These are phyloP conservation scores for Catharanthus roseus DNA, from an alignment of 257 asterid genomes.

Conservation along the genomic window DNA sequence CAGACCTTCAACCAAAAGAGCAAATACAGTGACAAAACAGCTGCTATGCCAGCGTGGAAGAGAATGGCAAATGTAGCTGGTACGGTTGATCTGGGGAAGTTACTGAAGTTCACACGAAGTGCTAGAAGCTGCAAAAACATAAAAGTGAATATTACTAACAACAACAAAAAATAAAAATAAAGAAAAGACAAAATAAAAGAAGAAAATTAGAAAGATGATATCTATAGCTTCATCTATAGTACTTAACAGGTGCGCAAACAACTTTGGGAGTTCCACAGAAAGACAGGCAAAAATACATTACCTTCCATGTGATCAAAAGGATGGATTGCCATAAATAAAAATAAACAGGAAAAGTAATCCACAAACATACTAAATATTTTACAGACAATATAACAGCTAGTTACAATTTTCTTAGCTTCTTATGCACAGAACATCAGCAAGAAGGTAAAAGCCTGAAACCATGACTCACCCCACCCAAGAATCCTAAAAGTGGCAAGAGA, in stretches of 20 bases:
- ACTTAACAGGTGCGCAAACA: background rate
- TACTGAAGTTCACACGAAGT: constrained; percentile 75
- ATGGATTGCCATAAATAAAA: background rate
- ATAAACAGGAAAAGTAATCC: background rate
- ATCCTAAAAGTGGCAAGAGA: constrained; percentile 69
- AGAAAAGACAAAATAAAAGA: background rate
- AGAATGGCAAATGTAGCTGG: constrained; percentile 67
- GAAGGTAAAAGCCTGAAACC: constrained; percentile 9
- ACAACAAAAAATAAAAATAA: no score
- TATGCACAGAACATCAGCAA: background rate
- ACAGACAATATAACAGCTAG: background rate
- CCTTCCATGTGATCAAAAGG: no score
- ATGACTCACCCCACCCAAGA: constrained; percentile 75
- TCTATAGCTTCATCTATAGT: background rate
- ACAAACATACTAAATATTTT: background rate
- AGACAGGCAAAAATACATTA: no score
- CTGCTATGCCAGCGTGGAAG: constrained; percentile 81
- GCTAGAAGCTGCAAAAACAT: constrained; percentile 49
- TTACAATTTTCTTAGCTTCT: background rate
- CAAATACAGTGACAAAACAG: constrained; percentile 69
- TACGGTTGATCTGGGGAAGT: constrained; percentile 57
- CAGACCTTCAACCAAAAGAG: constrained; percentile 89
- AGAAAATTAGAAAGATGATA: background rate
- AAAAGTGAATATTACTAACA: background rate
- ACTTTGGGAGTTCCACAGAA: background rate